These are phyloP conservation scores for Monosporascus sp. DNA, from an alignment of 2,329 filamentous ascomycete species.

Conservation along the genomic window DNA sequence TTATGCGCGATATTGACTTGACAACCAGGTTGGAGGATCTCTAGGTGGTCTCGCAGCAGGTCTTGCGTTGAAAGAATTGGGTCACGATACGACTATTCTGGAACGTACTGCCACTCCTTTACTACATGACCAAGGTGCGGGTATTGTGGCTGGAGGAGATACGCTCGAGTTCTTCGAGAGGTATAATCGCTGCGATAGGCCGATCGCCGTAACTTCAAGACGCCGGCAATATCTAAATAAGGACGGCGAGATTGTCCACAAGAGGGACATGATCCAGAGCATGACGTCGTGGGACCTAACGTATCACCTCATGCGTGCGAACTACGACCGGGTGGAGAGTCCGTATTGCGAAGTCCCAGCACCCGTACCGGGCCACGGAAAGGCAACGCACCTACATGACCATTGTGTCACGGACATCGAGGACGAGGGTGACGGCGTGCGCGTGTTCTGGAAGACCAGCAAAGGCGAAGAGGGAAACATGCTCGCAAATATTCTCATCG, in stretches of 20 bases:
- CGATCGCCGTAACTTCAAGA: slow-evolving; percentile 24
- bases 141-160: slow-evolving; percentile 41
- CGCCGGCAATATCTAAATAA: slow-evolving; percentile 30
- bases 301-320: slow-evolving; percentile 39
- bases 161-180: slow-evolving; percentile 35
- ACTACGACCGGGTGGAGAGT: slow-evolving; percentile 34
- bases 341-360: slow-evolving; percentile 26
- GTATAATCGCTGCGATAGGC: slow-evolving; percentile 33
- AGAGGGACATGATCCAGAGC: slow-evolving; percentile 30
- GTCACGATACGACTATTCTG: slow-evolving; percentile 38
- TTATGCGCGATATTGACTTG: background rate
- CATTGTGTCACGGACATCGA: slow-evolving; percentile 27
- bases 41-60: slow-evolving; percentile 35
- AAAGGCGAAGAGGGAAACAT: slow-evolving; percentile 25
- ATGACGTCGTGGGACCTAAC: slow-evolving; percentile 46
- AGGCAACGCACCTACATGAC: slow-evolving; percentile 27
- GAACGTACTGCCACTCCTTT: slow-evolving; percentile 38
- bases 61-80: slow-evolving; percentile 34
- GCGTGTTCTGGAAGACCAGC: slow-evolving; percentile 28
- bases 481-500: slow-evolving; percentile 34
- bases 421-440: slow-evolving; percentile 20
- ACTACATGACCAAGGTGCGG: slow-evolving; percentile 44
- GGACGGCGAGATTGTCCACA: slow-evolving; percentile 28
- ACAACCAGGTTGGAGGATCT: slow-evolving; percentile 34
- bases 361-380: slow-evolving; percentile 20